Base-by-base conservation (phyloP, 257 asterid species). In the Hygrophila difformis region DNA sequence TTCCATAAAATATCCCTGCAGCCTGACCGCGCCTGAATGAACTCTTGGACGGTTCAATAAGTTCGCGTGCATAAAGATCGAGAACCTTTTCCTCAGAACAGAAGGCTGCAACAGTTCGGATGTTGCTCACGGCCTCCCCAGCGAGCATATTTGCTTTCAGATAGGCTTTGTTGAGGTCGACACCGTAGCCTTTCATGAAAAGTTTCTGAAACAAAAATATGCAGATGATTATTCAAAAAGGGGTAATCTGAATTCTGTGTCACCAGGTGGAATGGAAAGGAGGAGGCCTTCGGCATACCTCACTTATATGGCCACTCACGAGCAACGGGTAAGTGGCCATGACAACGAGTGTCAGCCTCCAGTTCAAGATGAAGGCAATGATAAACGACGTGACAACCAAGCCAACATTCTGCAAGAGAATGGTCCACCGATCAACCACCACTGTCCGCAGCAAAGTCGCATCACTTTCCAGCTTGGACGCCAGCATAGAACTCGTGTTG, bases 101-200 rank as follows among this genome's bases (percentile, higher is more conserved):
- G 59, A 91, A 91, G 4, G 98, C 98, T 10, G 95, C 96, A 26
- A 91, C 84, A 0, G 98, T 91, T 42, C 98, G 62, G 35, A 91
- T 91, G 60, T 91, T 89, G 65, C 98, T 85, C 61, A 91, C 98
- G 2, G 98, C 96, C 75, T 91, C 98, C 35, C 95, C 96, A 14
- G 96, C 96, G 19, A 86, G 84, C 96, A 82, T 86, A 69, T 91
- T 91, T 15, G 96, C 96, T 68, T 78, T 86, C 28, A 91, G 95
- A 60, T 91, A 91, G 1, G 95, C 92, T 67, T 82, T 91, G 81
- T 65, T 76, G 73, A 91, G 66, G 86, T 91, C 81, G 4, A 76
- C 74, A 1, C 98, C 96, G 65, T 77, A 91, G 29, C 98, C 98
- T 71, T 71, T 59, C 98, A 91, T 86, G 68, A 91, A 91, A 48